Conservation (phyloP, 345 rosid species). For the Abelmoschus esculentus region DNA sequence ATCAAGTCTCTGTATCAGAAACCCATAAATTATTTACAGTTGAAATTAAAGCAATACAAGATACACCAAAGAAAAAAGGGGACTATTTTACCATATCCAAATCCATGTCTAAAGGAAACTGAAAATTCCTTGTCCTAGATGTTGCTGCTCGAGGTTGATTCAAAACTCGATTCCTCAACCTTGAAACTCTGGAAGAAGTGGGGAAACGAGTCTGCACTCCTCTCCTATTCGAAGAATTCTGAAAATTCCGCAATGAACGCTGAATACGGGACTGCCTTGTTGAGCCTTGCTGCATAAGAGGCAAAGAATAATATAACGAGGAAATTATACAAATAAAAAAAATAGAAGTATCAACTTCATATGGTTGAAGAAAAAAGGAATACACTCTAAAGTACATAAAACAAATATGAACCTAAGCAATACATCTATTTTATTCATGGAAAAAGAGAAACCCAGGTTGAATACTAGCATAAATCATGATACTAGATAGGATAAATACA, state of each 20-base stretch:
- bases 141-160: slow-evolving; percentile 32
- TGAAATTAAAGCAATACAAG: not conserved
- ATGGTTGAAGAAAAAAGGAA: not conserved
- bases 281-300: slow-evolving; percentile 31
- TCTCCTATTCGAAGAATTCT: slow-evolving; percentile 45
- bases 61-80: not conserved
- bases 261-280: slow-evolving; percentile 30
- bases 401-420: not conserved
- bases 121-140: slow-evolving; percentile 41
- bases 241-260: slow-evolving; percentile 30
- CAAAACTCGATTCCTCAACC: slow-evolving; percentile 39
- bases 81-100: slow-evolving; percentile 54
- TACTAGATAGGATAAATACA: not conserved
- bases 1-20: slow-evolving; percentile 57
- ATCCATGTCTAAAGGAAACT: slow-evolving; percentile 58
- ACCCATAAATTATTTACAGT: slow-evolving; percentile 11
- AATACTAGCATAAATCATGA: not conserved
- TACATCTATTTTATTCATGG: not conserved
- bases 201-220: slow-evolving; percentile 32
- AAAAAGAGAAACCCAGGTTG: not conserved
- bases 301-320: slow-evolving; percentile 8
- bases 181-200: slow-evolving; percentile 33
- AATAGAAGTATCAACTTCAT: not conserved
- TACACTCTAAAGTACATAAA: not conserved
- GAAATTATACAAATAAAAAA: not conserved